Evolutionary conservation across 2,329 filamentous ascomycete genomes (phyloP).

Genomic region (Aspergillus eucalypticola): DNA sequence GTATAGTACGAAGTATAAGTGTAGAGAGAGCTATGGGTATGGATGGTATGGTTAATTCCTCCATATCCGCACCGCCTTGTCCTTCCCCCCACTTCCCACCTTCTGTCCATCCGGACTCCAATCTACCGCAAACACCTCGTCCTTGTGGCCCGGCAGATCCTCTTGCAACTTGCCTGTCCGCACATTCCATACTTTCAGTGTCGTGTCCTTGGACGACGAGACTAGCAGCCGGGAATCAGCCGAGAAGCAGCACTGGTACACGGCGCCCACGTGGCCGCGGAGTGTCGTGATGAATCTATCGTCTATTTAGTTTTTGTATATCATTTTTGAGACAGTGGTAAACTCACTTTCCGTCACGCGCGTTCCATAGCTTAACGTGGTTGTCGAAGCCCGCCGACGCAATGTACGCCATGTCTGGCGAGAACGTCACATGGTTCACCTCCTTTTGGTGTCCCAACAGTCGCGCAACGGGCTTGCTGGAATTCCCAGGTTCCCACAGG

Average conservation of each 20-base stretch:
- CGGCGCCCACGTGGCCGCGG: constrained; percentile 83
- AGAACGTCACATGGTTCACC: constrained; percentile 94
- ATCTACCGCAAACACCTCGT: constrained; percentile 91
- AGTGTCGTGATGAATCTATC: constrained; percentile 79
- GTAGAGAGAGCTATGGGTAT: background rate
- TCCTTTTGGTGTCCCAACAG: constrained; percentile 95
- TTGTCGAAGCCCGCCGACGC: constrained; percentile 93
- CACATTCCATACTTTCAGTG: constrained; percentile 93
- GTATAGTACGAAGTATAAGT: too few species aligned
- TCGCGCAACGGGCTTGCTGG: constrained; percentile 81
- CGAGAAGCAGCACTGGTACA: constrained; percentile 91
- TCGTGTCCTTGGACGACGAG: constrained; percentile 87
- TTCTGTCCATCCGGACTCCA: constrained; percentile 90
- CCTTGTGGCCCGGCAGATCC: constrained; percentile 86
- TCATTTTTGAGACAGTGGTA: too few species aligned
- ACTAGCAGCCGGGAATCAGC: constrained; percentile 88
- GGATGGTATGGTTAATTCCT: constrained; percentile 51
- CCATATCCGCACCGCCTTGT: constrained; percentile 73
- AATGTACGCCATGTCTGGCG: constrained; percentile 82
- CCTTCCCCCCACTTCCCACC: constrained; percentile 89
- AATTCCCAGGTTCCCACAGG: constrained; percentile 80
- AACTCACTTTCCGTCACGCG: constrained; percentile 62
- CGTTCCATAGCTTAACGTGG: constrained; percentile 89
- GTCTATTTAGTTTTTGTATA: constrained; percentile 10
- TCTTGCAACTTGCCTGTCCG: constrained; percentile 75